Conservation (phyloP, 2,329 filamentous ascomycete genomes). For the Drechslerella stenobrocha region DNA sequence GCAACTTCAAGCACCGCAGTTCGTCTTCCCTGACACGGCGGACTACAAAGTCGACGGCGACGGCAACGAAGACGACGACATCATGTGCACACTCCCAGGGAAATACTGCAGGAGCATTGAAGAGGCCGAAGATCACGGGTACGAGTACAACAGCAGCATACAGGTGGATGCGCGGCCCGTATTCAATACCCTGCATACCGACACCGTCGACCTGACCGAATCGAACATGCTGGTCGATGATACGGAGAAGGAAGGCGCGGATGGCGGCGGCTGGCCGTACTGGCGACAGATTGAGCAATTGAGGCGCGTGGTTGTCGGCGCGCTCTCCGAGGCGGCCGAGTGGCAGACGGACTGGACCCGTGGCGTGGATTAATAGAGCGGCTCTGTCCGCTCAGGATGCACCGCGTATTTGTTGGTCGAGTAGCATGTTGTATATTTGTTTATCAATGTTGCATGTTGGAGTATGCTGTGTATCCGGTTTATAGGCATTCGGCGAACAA, state of each 20-base stretch:
- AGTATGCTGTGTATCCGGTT: too few species aligned
- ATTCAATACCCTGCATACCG: too few species aligned
- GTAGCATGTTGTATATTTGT: too few species aligned
- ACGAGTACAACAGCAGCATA: too few species aligned
- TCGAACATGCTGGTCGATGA: neutral
- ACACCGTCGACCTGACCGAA: neutral
- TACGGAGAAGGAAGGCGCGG: neutral
- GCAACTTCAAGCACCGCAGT: neutral
- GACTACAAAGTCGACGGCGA: conserved; percentile 1
- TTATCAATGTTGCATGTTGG: too few species aligned
- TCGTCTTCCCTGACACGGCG: conserved; percentile 8
- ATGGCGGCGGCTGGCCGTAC: conserved; percentile 2
- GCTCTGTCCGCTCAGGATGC: too few species aligned
- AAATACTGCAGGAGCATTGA: too few species aligned
- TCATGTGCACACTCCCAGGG: neutral
- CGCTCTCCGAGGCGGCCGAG: conserved; percentile 6
- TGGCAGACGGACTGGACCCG: conserved; percentile 17
- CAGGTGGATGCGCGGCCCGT: too few species aligned
- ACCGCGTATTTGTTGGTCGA: too few species aligned
- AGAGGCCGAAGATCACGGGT: too few species aligned
- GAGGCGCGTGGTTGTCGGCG: conserved; percentile 11
- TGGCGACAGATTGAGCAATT: conserved; percentile 13
- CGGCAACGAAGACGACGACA: neutral
- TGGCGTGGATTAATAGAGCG: conserved; percentile 14
- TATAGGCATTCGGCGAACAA: too few species aligned